Base-by-base conservation (phyloP, 2,329 filamentous ascomycete species). In the Corinectria fuckeliana region DNA sequence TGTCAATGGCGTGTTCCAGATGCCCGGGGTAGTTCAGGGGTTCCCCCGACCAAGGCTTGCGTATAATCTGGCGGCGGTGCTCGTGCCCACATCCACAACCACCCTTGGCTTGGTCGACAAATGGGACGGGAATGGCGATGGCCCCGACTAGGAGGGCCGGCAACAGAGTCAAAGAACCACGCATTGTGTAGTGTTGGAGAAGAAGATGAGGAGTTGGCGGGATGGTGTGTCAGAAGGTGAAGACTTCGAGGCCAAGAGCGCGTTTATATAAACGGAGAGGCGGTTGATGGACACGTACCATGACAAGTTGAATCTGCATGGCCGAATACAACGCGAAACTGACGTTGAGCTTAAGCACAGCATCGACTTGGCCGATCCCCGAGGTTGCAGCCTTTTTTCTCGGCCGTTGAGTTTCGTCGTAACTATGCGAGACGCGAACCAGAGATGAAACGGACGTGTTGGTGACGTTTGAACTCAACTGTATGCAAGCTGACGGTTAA, bases 121-220 rank as follows among this genome's bases (percentile, higher is more conserved):
- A 16, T 9, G 21, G 47, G 4, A 55, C 5, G 28, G 59, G 55
- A 10, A 32, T 34, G 8, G 59, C 59, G 11, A 61, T 11, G 4
- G 30, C 41, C 20, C 47, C 47, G n/a, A 23, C 45, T 2, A 47
- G n/a, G 16, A 49, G 26, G 26, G 20, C 16, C 7, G 47, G 21
- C 16, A 61, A 4, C 3, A 61, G 21, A 16, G 59, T 9, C 6
- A 49, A 7, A 11, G 23, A 34, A 18, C 36, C 10, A 21, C 39
- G 59, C 59, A 61, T 61, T n/a, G 25, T 49, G 21, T 2, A 20
- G 25, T 3, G 13, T 18, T 3, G 3, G 28, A 11, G 21, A 14
- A 25, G n/a, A 39, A 20, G 23, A 7, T 4, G 18, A 23, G 2
- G 5, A 11, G 13, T n/a, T 11, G 21, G n/a, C 13, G 25, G 28